Percentiles rank a stretch among this genome's conserved stretches.
phyloP scores from a whole-genome alignment of 2,329 filamentous ascomycete species.

The Penicillium sp. region DNA sequence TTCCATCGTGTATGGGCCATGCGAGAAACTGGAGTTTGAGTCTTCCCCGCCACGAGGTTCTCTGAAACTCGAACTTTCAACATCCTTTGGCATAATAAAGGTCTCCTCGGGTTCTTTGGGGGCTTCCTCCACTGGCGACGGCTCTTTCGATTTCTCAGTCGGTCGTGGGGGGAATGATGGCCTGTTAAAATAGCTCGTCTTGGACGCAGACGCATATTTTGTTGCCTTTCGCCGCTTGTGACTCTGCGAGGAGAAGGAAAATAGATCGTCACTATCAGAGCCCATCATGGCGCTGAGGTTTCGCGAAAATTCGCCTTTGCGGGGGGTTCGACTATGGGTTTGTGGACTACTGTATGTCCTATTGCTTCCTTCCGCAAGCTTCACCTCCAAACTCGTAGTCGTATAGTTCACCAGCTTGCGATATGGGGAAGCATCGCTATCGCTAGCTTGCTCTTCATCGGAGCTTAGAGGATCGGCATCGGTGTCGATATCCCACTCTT shows the following conservation, averaged over 20 bases:
- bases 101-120: slow-evolving; percentile 13
- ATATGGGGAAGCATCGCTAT: slow-evolving; percentile 9
- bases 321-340: slow-evolving; percentile 1
- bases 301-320: slow-evolving; percentile 1
- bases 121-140: background rate
- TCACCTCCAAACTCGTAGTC: slow-evolving; percentile 25
- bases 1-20: slow-evolving; percentile 25
- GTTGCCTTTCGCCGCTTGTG: slow-evolving; percentile 21
- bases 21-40: slow-evolving; percentile 30
- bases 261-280: slow-evolving; percentile 12
- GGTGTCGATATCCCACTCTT: slow-evolving; percentile 26
- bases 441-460: slow-evolving; percentile 30
- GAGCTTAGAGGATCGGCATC: slow-evolving; percentile 40
- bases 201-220: slow-evolving; percentile 20
- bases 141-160: background rate
- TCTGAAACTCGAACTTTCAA: slow-evolving; percentile 18
- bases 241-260: slow-evolving; percentile 10
- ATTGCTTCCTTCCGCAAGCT: slow-evolving; percentile 17
- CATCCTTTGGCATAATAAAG: slow-evolving; percentile 30
- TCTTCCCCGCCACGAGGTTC: slow-evolving; percentile 9
- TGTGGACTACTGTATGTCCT: slow-evolving; percentile 10
- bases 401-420: slow-evolving; percentile 6
- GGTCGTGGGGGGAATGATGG: background rate
- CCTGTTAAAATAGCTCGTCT: slow-evolving; percentile 14
- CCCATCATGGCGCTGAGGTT: slow-evolving; percentile 14